Evolutionary conservation across 2,329 filamentous ascomycete genomes (phyloP).

Genomic region (Colletotrichum lindemuthianum): DNA sequence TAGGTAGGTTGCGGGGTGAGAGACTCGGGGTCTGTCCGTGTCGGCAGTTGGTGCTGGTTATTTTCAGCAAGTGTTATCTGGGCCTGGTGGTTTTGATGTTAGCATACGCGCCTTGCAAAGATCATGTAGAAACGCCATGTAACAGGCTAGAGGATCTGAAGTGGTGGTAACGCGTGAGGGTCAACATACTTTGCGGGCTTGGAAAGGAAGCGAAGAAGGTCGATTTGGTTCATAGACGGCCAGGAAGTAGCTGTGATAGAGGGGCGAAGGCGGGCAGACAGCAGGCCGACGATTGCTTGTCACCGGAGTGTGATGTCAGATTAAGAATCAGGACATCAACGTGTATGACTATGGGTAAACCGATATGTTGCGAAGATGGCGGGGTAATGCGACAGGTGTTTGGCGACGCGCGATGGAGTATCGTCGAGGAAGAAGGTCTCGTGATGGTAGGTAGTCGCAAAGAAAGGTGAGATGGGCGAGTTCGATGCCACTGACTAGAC

Average conservation of each 20-base stretch:
- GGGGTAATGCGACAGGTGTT: neutral
- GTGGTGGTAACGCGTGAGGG: too few species aligned
- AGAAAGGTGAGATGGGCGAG: too few species aligned
- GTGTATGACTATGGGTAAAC: neutral
- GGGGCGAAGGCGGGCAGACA: constrained; percentile 12
- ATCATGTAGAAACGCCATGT: too few species aligned
- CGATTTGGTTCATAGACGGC: constrained; percentile 87
- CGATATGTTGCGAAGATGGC: neutral
- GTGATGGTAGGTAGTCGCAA: neutral
- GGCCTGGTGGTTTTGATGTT: constrained; percentile 22
- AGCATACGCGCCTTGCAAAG: neutral
- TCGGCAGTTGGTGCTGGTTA: constrained; percentile 1
- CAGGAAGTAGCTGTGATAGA: constrained; percentile 20
- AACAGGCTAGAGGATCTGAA: neutral
- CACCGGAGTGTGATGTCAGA: constrained; percentile 19
- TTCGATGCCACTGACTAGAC: too few species aligned
- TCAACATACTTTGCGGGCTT: constrained; percentile 88
- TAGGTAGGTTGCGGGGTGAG: constrained; percentile 26
- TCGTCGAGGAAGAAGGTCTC: neutral
- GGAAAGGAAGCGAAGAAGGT: constrained; percentile 91
- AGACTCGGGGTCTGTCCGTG: constrained; percentile 26
- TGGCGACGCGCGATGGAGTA: neutral
- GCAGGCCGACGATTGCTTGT: constrained; percentile 18
- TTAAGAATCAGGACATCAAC: constrained; percentile 1
- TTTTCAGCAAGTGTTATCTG: constrained; percentile 34